phyloP scores from a whole-genome alignment of 2,329 filamentous ascomycete species.

The Rosellinia necatrix region DNA sequence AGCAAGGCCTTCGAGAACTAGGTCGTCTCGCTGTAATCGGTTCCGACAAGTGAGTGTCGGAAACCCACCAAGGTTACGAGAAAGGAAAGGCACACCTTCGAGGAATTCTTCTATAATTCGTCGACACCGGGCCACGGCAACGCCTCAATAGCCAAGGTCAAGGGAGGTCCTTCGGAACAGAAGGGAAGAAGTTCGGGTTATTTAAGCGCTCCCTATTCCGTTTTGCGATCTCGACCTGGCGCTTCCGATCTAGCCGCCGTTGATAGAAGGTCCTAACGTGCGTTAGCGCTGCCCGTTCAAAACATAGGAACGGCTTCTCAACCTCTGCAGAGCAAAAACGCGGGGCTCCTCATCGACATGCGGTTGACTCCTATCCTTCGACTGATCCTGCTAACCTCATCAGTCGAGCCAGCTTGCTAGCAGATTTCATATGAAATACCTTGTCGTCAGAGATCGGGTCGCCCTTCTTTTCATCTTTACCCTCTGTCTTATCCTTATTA shows the following conservation, averaged over 20 bases:
- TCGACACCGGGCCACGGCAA: neutral
- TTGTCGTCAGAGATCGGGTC: slow-evolving; percentile 40
- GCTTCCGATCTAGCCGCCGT: slow-evolving; percentile 78
- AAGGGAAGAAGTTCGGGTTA: slow-evolving; percentile 81
- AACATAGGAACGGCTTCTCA: neutral
- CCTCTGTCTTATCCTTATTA: slow-evolving; percentile 40
- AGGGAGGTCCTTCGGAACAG: slow-evolving; percentile 66
- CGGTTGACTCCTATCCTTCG: slow-evolving; percentile 41
- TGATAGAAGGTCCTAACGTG: slow-evolving; percentile 76
- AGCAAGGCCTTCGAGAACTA: neutral
- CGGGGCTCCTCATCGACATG: slow-evolving; percentile 69
- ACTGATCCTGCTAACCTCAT: slow-evolving; percentile 44
- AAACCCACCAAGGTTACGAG: neutral
- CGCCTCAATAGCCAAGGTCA: slow-evolving; percentile 23
- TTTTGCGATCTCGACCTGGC: slow-evolving; percentile 77
- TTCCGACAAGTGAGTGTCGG: neutral
- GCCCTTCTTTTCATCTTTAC: slow-evolving; percentile 44
- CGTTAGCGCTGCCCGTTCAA: slow-evolving; percentile 26
- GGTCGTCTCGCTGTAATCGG: neutral
- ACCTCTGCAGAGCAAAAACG: slow-evolving; percentile 85
- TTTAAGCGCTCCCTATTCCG: slow-evolving; percentile 79
- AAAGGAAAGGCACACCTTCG: neutral
- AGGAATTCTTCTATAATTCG: neutral
- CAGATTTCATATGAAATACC: slow-evolving; percentile 26
- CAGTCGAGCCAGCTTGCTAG: neutral